phyloP scores from a whole-genome alignment of 257 asterid genomes.

The Lycium barbarum region DNA sequence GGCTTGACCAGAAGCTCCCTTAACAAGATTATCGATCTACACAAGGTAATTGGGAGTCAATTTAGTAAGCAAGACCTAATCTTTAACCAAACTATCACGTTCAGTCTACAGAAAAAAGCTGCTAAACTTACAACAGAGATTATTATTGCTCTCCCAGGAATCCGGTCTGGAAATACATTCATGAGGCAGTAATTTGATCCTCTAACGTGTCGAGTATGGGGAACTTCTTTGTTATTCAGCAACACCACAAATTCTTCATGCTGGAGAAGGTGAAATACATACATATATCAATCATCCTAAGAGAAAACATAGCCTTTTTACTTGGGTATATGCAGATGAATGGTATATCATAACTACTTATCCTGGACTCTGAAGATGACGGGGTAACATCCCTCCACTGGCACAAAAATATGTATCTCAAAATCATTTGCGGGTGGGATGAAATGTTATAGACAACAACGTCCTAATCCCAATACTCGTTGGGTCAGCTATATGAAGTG shows the following conservation, averaged over 20 bases:
- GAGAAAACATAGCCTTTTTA: not conserved
- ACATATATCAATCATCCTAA: not conserved
- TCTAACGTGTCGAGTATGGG: constrained; percentile 86
- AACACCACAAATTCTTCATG: constrained; percentile 75
- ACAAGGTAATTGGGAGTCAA: constrained; percentile 22
- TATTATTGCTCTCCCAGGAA: constrained; percentile 88
- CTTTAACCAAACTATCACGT: not conserved
- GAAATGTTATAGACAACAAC: not conserved
- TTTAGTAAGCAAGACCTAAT: not conserved
- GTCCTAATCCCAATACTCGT: not conserved
- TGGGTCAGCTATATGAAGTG: not conserved
- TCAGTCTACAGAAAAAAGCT: not conserved
- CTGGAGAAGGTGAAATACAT: constrained; percentile 49
- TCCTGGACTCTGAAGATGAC: constrained; percentile 5
- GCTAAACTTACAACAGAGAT: constrained; percentile 75
- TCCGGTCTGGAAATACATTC: constrained; percentile 89
- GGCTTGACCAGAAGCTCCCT: constrained; percentile 96
- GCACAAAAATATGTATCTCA: not conserved
- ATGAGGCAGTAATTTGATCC: constrained; percentile 94
- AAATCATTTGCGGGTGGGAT: constrained; percentile 8
- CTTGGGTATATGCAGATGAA: constrained; percentile 9
- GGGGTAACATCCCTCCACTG: not conserved
- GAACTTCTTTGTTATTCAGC: constrained; percentile 69
- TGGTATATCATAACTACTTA: not conserved
- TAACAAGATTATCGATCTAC: constrained; percentile 93